Evolutionary conservation across 2,329 filamentous ascomycete species (phyloP), one percentile per base, ranked within the genome.

Genomic region (Sporothrix inflata): DNA sequence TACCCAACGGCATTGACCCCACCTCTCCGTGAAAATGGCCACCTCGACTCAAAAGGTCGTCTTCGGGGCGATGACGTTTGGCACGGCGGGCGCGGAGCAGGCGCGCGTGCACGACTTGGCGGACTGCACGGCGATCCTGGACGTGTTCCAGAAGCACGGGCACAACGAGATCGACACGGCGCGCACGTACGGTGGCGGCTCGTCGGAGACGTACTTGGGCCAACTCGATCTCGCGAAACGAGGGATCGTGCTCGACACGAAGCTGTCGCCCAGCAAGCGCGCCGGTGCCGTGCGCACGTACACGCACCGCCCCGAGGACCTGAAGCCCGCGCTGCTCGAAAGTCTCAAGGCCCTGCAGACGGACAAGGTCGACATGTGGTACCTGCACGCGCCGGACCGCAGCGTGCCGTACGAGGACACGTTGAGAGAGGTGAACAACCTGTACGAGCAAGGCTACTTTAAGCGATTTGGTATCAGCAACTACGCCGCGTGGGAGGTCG

Each of bases 161-260:
- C 90, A 92, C 81, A 86, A 88, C 76, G 91, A 93, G 77, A 79
- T 93, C 69, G 91, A 93, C 78, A 92, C 90, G 0, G 90, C 91
- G 0, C 85, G 90, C 16, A 79, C 85, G 3, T 93, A 93, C 75
- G 84, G 90, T 57, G 85, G 82, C 40, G 90, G 91, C 66, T 83
- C 86, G 68, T 90, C 92, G 69, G 91, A 93, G 76, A 79, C 83
- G 69, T 81, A 82, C 60, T 81, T 88, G 1, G 84, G 80, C 7
- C 75, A 78, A 14, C 74, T 82, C 12, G 74, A 80, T 30, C 83
- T 81, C 80, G 74, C 82, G 63, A 69, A 77, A 6, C 79, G 82
- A 27, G 74, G 74, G 9, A 75, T 79, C 57, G 66, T 73, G 14
- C 65, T 79, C 34, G 76, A 77, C 57, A 79, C 78, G 2, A 79